phyloP scores from a whole-genome alignment of 2,329 filamentous ascomycete genomes.

The Diaporthe citrichinensis region DNA sequence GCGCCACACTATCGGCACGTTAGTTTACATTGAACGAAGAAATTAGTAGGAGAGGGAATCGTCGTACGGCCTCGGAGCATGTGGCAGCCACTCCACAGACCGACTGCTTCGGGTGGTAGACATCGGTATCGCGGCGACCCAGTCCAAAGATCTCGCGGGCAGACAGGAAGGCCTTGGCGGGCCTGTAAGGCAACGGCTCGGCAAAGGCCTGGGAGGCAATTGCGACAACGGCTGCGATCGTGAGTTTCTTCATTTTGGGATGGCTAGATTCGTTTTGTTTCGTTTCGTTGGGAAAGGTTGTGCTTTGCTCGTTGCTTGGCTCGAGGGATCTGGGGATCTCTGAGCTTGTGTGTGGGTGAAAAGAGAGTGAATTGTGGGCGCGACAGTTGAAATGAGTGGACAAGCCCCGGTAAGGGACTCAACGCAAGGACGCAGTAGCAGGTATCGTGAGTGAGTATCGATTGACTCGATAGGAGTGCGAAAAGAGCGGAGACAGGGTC shows the following conservation, averaged over 20 bases:
- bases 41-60: no score
- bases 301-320: conserved; percentile 10
- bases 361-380: background rate
- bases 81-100: conserved; percentile 64
- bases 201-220: conserved; percentile 50
- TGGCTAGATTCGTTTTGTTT: conserved; percentile 1
- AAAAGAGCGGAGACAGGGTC: conserved; percentile 26
- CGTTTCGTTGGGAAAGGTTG: background rate
- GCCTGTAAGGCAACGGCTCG: conserved; percentile 54
- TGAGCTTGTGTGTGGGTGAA: background rate
- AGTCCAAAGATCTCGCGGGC: conserved; percentile 57
- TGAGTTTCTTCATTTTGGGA: conserved; percentile 51
- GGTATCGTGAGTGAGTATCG: conserved; percentile 30
- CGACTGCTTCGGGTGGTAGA: conserved; percentile 64
- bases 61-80: conserved; percentile 62
- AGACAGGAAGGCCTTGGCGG: conserved; percentile 53
- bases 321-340: background rate
- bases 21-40: background rate
- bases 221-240: conserved; percentile 61
- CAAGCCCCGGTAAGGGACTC: conserved; percentile 16
- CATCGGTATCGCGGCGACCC: conserved; percentile 59
- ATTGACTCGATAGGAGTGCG: conserved; percentile 1
- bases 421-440: background rate
- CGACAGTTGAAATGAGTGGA: conserved; percentile 24
- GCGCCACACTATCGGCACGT: conserved; percentile 57